Percentiles rank a stretch among this genome's conserved stretches.
Conservation (phyloP, 2,329 filamentous ascomycete genomes). For the Calonectria henricotiae region DNA sequence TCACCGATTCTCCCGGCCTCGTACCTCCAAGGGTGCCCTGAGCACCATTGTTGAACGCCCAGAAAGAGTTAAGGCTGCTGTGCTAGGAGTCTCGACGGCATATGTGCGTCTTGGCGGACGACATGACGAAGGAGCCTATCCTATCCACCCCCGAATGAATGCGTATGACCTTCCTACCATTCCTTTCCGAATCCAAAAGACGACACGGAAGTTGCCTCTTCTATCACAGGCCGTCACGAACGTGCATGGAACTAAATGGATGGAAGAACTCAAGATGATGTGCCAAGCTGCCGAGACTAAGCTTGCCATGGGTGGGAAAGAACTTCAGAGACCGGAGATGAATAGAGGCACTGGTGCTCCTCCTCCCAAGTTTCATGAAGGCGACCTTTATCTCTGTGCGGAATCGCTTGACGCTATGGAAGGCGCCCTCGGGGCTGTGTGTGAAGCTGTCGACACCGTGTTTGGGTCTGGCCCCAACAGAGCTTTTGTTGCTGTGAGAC, state of each 20-base stretch:
- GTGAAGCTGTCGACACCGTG: constrained; percentile 91
- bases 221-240: constrained; percentile 86
- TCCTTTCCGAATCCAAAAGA: constrained; percentile 90
- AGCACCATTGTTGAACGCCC: constrained; percentile 93
- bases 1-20: constrained; percentile 89
- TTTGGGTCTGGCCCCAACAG: constrained; percentile 79
- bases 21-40: constrained; percentile 80
- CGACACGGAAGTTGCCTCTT: constrained; percentile 79
- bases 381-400: constrained; percentile 90
- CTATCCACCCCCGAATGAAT: constrained; percentile 76
- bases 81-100: constrained; percentile 86
- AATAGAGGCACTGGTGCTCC: constrained; percentile 65
- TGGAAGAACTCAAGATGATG: constrained; percentile 90
- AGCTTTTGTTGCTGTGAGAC: constrained; percentile 93
- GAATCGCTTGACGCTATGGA: constrained; percentile 92
- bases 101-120: constrained; percentile 92
- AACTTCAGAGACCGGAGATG: constrained; percentile 80
- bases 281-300: constrained; percentile 86
- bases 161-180: constrained; percentile 71
- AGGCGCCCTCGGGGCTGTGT: constrained; percentile 91
- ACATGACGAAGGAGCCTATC: constrained; percentile 79
- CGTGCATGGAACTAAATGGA: constrained; percentile 93
- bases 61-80: constrained; percentile 88
- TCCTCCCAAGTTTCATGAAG: constrained; percentile 81
- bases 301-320: constrained; percentile 83